phyloP scores from a whole-genome alignment of 441 rosid species.

The Isatis lusitanica region DNA sequence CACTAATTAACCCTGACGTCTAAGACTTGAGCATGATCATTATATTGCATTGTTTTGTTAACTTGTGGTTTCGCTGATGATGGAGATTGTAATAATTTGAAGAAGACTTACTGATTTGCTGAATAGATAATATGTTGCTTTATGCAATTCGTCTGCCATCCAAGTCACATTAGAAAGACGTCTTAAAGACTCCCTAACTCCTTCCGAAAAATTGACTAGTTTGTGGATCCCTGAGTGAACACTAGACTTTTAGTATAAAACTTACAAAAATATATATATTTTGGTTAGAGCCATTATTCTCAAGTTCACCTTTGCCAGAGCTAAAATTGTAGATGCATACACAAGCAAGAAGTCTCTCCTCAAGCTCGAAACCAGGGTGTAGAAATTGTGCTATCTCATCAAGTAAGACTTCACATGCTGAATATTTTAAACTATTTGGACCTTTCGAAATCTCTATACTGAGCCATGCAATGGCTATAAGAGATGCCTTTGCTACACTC shows the following conservation, averaged over 20 bases:
- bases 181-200: constrained; percentile 81
- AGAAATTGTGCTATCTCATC: constrained; percentile 65
- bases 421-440: constrained; percentile 50
- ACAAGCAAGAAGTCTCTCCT: constrained; percentile 83
- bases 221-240: constrained; percentile 75
- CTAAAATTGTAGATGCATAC: constrained; percentile 85
- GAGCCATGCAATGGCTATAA: constrained; percentile 71
- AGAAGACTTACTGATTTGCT: constrained; percentile 65
- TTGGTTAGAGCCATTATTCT: background rate
- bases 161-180: constrained; percentile 84
- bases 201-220: constrained; percentile 78
- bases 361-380: constrained; percentile 88
- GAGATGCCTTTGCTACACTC: constrained; percentile 63
- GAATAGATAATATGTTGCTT: constrained; percentile 80
- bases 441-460: constrained; percentile 73
- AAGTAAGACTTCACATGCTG: constrained; percentile 74
- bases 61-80: background rate
- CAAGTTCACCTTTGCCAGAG: constrained; percentile 75
- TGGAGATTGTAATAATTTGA: background rate
- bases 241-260: constrained; percentile 21
- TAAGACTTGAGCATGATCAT: constrained; percentile 5
- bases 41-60: background rate
- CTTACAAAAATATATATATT: background rate
- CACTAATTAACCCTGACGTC: background rate
- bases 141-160: constrained; percentile 97